phyloP scores from a whole-genome alignment of 306 rosid genomes.

The Echinosophora koreensis region DNA sequence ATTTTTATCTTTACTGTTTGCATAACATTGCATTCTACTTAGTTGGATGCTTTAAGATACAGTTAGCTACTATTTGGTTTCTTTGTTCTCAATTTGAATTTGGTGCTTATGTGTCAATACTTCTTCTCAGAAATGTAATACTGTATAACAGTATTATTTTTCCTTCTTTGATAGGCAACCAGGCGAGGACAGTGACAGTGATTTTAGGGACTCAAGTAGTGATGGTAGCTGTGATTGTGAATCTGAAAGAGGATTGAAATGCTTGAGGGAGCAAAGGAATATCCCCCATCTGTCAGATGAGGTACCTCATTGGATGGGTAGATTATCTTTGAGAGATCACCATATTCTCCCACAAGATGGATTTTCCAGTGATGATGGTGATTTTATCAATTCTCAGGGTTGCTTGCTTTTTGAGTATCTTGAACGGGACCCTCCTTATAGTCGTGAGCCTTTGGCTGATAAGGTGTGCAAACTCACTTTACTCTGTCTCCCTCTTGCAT shows the following conservation, averaged over 20 bases:
- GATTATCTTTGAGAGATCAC: slow-evolving; percentile 69
- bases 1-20: slow-evolving; percentile 9
- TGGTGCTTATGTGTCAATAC: background rate
- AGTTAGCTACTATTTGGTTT: slow-evolving; percentile 1
- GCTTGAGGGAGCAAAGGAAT: slow-evolving; percentile 57
- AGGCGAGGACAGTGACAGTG: slow-evolving; percentile 88
- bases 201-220: slow-evolving; percentile 88
- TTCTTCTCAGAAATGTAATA: slow-evolving; percentile 1
- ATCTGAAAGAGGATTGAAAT: slow-evolving; percentile 59
- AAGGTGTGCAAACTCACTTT: slow-evolving; percentile 62
- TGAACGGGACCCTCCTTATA: slow-evolving; percentile 77
- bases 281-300: slow-evolving; percentile 56
- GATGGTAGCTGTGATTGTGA: slow-evolving; percentile 89
- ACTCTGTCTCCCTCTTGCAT: background rate
- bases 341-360: slow-evolving; percentile 65
- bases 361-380: slow-evolving; percentile 89
- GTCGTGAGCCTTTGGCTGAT: slow-evolving; percentile 93
- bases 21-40: background rate
- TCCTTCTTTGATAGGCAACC: slow-evolving; percentile 62
- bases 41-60: slow-evolving; percentile 18
- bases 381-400: slow-evolving; percentile 67
- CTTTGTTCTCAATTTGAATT: background rate
- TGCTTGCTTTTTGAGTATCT: slow-evolving; percentile 79
- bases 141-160: slow-evolving; percentile 18
- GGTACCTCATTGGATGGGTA: slow-evolving; percentile 57